Evolutionary conservation across 31 red algal species (phyloP), one percentile per base, ranked within the genome.

Genomic region (Odonthalia washingtoniensis): DNA sequence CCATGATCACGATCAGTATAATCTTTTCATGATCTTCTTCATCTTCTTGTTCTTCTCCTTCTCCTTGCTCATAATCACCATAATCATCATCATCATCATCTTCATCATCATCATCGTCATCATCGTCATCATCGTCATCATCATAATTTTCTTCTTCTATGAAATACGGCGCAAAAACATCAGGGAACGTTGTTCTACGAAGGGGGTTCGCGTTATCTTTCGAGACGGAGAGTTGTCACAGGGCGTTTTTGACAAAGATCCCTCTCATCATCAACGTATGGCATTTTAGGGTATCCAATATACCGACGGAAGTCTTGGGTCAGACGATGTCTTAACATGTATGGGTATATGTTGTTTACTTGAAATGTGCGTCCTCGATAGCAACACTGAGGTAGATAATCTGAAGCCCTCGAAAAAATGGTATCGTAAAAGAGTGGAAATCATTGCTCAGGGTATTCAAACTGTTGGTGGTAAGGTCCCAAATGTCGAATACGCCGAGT

Each of bases 171-270:
- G 34, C 90, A 26, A 81, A 85, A 53, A 64, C 81, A 43, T 81
- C 80, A 46, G 21, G 88, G 45, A 82, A 88, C 69, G 72, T 89
- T 61, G 80, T 96, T 28, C 90, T 89, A 1, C 31, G 73, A 31
- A 94, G 96, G 21, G 94, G 95, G 61, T 87, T 26, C 40, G 42
- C 62, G 86, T 99, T 31, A 35, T 99, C 26, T 60, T 99, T 33
- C 40, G 88, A 28, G 77, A 92, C 70, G 97, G 97, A 21, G 66
- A 96, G 32, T 81, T 96, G 40, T 73, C 96, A 17, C 67, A 68
- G 52, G 97, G 97, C 63, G 87, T 95, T 5, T 70, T 99, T 40
- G 97, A 99, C 84, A 96, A 86, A 92, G 87, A 46, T 94, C 95
- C 24, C 65, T 99, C 33, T 94, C 94, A 33, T 87, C 97, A 16